phyloP scores from a whole-genome alignment of 1,284 basidiomycete species.

The Leccinum pachyderme region DNA sequence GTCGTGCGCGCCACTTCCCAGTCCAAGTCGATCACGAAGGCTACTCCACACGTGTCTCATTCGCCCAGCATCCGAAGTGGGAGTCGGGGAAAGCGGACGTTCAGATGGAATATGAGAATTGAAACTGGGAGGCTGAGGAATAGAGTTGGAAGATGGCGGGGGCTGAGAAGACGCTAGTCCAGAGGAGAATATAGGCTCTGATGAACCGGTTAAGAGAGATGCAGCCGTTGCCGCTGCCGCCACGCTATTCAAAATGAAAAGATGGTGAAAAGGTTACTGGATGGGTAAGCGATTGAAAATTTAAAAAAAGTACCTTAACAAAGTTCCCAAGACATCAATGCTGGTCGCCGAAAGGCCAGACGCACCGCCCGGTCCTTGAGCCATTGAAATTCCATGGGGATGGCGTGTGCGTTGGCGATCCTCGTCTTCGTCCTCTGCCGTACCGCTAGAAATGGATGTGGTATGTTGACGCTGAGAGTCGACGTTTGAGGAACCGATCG shows the following conservation, averaged over 20 bases:
- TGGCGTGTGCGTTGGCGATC: slow-evolving; percentile 5
- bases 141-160: slow-evolving; percentile 13
- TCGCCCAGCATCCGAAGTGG: slow-evolving; percentile 46
- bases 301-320: slow-evolving; percentile 57
- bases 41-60: slow-evolving; percentile 62
- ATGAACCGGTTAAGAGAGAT: slow-evolving; percentile 63
- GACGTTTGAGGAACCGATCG: background rate
- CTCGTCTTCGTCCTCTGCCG: slow-evolving; percentile 17
- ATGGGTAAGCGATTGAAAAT: background rate
- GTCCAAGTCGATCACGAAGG: slow-evolving; percentile 61
- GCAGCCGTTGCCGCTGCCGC: slow-evolving; percentile 80
- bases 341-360: slow-evolving; percentile 60
- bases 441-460: background rate
- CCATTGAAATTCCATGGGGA: slow-evolving; percentile 19
- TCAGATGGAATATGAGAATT: slow-evolving; percentile 26
- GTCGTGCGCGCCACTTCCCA: slow-evolving; percentile 32
- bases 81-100: slow-evolving; percentile 48
- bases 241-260: slow-evolving; percentile 44
- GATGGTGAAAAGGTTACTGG: background rate
- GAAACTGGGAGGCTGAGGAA: slow-evolving; percentile 12
- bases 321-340: slow-evolving; percentile 75
- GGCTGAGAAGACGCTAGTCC: slow-evolving; percentile 37
- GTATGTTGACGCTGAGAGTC: slow-evolving; percentile 8
- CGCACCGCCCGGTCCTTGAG: slow-evolving; percentile 25
- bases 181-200: slow-evolving; percentile 57